Conservation (phyloP, 1,284 basidiomycete genomes). For the Termitomyces sp. region DNA sequence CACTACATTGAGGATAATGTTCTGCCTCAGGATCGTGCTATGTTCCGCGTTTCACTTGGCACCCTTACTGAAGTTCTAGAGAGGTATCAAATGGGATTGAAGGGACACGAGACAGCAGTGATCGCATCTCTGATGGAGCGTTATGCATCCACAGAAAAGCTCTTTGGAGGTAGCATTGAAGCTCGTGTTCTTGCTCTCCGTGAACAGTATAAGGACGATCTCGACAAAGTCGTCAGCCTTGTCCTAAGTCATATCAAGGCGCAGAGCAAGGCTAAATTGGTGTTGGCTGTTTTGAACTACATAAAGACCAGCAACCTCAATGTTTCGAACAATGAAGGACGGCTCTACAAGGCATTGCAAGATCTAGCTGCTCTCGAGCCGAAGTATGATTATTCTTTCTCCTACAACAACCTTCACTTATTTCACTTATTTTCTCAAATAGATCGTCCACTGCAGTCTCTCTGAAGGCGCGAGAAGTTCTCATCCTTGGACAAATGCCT, state of each 20-base stretch:
- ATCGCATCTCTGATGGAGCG: constrained; percentile 69
- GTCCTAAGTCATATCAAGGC: constrained; percentile 96
- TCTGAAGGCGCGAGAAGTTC: constrained; percentile 95
- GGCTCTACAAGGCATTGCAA: constrained; percentile 69
- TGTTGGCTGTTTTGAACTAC: constrained; percentile 83
- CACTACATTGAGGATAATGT: constrained; percentile 82
- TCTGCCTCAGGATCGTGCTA: constrained; percentile 70
- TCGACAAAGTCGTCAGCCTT: constrained; percentile 84
- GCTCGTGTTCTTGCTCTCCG: constrained; percentile 87
- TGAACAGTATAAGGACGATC: constrained; percentile 88
- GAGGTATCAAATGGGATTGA: constrained; percentile 79
- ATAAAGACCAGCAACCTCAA: constrained; percentile 76
- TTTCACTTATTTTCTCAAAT: constrained; percentile 14
- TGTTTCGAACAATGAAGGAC: constrained; percentile 67
- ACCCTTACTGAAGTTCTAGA: constrained; percentile 78
- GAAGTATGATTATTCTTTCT: constrained; percentile 46
- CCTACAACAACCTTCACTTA: constrained; percentile 5
- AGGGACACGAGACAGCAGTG: constrained; percentile 80
- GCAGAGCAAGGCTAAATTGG: constrained; percentile 86
- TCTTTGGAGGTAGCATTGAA: constrained; percentile 92
- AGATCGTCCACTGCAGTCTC: constrained; percentile 86
- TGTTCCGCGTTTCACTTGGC: constrained; percentile 71
- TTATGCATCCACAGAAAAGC: constrained; percentile 83
- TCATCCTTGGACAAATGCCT: constrained; percentile 94
- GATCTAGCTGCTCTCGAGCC: constrained; percentile 83